Percentiles rank a stretch among this genome's conserved stretches.
Conservation (phyloP, 495 filamentous ascomycete genomes). For the Tuber indicum region DNA sequence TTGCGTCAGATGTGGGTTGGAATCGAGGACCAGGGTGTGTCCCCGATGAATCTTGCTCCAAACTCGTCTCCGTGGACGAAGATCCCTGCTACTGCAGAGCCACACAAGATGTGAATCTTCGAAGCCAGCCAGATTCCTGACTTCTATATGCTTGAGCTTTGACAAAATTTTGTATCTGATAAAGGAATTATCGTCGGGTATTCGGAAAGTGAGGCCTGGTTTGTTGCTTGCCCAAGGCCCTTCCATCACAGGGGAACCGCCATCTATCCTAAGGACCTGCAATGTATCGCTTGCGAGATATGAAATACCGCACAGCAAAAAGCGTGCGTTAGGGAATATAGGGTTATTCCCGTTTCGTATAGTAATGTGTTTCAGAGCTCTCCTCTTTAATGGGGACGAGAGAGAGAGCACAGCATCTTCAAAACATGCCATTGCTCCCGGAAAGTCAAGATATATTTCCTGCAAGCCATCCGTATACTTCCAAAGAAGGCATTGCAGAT, state of each 20-base stretch:
- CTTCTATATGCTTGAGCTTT: constrained; percentile 14
- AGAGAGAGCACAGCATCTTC: constrained; percentile 18
- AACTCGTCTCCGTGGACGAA: neutral
- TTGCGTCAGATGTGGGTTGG: constrained; percentile 17
- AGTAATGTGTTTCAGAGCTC: constrained; percentile 12
- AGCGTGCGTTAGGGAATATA: neutral
- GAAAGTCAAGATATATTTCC: constrained; percentile 22
- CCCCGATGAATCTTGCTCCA: neutral
- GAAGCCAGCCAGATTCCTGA: constrained; percentile 20
- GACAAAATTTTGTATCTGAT: constrained; percentile 10
- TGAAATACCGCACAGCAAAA: constrained; percentile 24
- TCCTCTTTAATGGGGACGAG: constrained; percentile 3
- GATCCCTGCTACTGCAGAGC: constrained; percentile 15
- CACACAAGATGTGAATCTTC: constrained; percentile 16
- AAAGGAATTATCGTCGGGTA: constrained; percentile 23
- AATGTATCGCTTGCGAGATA: constrained; percentile 18
- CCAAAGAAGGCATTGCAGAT: constrained; percentile 11
- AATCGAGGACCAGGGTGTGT: constrained; percentile 11
- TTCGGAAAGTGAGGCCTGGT: constrained; percentile 1
- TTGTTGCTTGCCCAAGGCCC: neutral
- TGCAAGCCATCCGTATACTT: constrained; percentile 12
- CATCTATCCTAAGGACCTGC: constrained; percentile 13
- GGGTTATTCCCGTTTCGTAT: constrained; percentile 16
- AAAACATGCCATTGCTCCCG: constrained; percentile 15
- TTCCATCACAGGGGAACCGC: neutral